These are phyloP conservation scores for Cutaneotrichosporon curvatum DNA, from an alignment of 1,284 basidiomycete species.

Conservation along the genomic window DNA sequence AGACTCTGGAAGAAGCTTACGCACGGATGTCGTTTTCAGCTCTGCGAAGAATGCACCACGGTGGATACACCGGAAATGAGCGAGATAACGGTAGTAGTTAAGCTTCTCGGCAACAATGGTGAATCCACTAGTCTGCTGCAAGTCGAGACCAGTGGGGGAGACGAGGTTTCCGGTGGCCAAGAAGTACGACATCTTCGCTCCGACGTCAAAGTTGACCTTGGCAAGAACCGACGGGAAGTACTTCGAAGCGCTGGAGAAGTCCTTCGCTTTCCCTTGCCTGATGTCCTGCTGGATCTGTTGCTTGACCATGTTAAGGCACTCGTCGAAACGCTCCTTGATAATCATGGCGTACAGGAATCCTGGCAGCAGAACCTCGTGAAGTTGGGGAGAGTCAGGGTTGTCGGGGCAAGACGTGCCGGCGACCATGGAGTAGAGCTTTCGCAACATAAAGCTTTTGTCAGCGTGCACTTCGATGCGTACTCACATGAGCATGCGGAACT, in stretches of 20 bases:
- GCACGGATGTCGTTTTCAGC: constrained; percentile 95
- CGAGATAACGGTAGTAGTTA: constrained; percentile 97
- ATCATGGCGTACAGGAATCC: constrained; percentile 94
- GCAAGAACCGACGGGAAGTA: constrained; percentile 74
- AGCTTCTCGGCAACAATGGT: constrained; percentile 98
- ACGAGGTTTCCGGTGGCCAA: constrained; percentile 95
- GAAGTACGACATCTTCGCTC: constrained; percentile 84
- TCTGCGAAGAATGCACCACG: constrained; percentile 99
- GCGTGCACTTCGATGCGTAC: no score
- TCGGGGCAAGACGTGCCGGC: constrained; percentile 86
- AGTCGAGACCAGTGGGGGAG: constrained; percentile 89
- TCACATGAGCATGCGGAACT: constrained; percentile 82
- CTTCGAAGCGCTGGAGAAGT: constrained; percentile 76
- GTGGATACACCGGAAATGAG: constrained; percentile 97
- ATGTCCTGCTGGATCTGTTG: constrained; percentile 70
- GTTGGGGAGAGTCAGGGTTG: constrained; percentile 97
- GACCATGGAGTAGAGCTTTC: constrained; percentile 89
- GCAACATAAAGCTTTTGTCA: constrained; percentile 72
- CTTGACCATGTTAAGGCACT: constrained; percentile 71
- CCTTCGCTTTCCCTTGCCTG: constrained; percentile 60
- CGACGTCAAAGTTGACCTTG: constrained; percentile 86
- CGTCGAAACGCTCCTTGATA: constrained; percentile 94
- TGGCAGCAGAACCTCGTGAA: constrained; percentile 94
- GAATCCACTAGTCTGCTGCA: constrained; percentile 95
- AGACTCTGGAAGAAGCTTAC: constrained; percentile 93